These are phyloP conservation scores for Leccinum fuscescens DNA, from an alignment of 1,284 basidiomycete species.

Conservation along the genomic window DNA sequence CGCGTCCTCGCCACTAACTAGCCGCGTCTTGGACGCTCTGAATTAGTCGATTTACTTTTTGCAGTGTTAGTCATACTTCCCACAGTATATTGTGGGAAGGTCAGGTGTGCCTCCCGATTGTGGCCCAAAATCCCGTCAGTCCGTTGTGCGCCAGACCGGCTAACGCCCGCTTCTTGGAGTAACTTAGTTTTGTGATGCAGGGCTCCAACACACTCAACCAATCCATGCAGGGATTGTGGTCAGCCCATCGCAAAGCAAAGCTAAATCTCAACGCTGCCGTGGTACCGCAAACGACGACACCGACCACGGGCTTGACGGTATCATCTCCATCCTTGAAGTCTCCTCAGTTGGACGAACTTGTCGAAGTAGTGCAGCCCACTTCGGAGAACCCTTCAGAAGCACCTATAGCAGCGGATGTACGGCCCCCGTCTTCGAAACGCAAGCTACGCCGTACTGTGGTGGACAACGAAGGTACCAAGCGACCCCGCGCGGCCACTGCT, in stretches of 20 bases:
- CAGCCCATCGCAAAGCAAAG: conserved; percentile 39
- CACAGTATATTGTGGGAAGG: too few species aligned
- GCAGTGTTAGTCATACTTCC: too few species aligned
- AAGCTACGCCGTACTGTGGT: conserved; percentile 50
- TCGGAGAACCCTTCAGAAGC: not conserved
- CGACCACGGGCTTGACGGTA: not conserved
- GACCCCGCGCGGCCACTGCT: conserved; percentile 40
- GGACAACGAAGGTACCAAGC: conserved; percentile 53
- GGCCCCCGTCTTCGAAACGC: conserved; percentile 45
- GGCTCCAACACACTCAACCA: conserved; percentile 2
- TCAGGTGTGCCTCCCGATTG: too few species aligned
- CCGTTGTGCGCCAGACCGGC: too few species aligned
- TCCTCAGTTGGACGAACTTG: not conserved
- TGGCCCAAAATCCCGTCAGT: too few species aligned
- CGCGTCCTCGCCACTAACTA: too few species aligned
- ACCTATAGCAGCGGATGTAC: conserved; percentile 15
- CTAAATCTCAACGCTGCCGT: conserved; percentile 61
- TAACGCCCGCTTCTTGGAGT: too few species aligned
- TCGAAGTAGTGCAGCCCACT: not conserved
- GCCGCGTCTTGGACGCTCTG: too few species aligned
- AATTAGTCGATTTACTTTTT: too few species aligned
- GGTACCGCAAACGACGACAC: conserved; percentile 8
- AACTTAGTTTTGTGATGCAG: too few species aligned
- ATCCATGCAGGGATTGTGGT: too few species aligned
- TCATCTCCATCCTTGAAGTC: not conserved